Base-by-base conservation (phyloP, 2,329 filamentous ascomycete genomes). In the Ophiocordyceps polyrhachis-furcata region DNA sequence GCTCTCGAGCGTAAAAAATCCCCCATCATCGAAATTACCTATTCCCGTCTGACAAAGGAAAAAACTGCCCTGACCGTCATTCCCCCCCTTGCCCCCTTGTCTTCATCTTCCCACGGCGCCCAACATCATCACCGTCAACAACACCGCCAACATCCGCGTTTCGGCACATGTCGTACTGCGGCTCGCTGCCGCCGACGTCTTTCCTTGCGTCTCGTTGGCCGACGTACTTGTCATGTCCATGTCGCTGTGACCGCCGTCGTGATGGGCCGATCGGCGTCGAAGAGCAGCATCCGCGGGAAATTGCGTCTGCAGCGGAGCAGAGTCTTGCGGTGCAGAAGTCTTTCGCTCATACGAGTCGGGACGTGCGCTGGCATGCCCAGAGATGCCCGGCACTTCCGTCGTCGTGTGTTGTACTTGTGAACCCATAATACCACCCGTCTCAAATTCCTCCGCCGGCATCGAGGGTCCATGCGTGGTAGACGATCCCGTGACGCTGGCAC, bases 1-100 rank as follows among this genome's bases (percentile, higher is more conserved):
- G 19, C 40, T 42, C 43, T 42, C 40, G n/a, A 43, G 19, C 20
- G 14, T 25, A 23, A 40, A 21, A 52, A 49, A 53, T 51, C 32
- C 40, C 44, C 44, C 43, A 46, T 52, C 46, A 48, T 48, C 47
- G 40, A 44, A 44, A 51, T 43, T 21, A 47, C 47, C 50, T 25
- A 50, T 46, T 43, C 23, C 41, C 37, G 23, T 43, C 4, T 23
- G 7, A 43, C 44, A 40, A 43, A 46, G 41, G 46, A 41, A 45
- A 41, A 45, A 47, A 45, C 29, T 40, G 40, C 42, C 13, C 12
- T 19, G 19, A 28, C 20, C 23, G 23, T 29, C 43, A 32, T 19
- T n/a, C n/a, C 5, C 32, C 35, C 7, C 31, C 31, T n/a, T 32
- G 3, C 5, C 31, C 20, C 12, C 31, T 23, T 21, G 11, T 21